Percentiles rank a stretch among this genome's conserved stretches.
Conservation (phyloP, 257 asterid species). For the Striga asiatica region DNA sequence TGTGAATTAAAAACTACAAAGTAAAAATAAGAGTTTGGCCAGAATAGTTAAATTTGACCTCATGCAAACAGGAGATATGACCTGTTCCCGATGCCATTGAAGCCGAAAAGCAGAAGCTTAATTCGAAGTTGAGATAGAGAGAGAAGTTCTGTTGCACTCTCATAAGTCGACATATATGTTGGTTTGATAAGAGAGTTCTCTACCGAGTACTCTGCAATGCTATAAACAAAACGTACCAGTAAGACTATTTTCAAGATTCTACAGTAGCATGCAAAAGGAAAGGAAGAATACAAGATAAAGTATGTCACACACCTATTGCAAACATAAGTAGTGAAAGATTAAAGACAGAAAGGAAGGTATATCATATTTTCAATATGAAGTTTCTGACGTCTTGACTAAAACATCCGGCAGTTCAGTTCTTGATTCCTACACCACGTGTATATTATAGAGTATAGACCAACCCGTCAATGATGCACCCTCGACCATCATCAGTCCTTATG, state of each 20-base stretch:
- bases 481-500: too few species aligned
- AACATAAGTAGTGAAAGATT: too few species aligned
- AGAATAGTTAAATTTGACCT: background rate
- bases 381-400: too few species aligned
- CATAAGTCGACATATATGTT: conserved; percentile 93
- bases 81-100: conserved; percentile 84
- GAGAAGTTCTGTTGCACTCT: conserved; percentile 93
- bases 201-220: conserved; percentile 86
- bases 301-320: too few species aligned
- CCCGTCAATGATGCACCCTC: too few species aligned
- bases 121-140: conserved; percentile 81
- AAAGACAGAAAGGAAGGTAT: too few species aligned
- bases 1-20: conserved; percentile 1
- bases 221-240: conserved; percentile 27
- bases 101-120: conserved; percentile 79
- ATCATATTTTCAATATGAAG: too few species aligned
- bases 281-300: too few species aligned
- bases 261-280: background rate
- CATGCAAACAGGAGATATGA: conserved; percentile 19
- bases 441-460: too few species aligned
- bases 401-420: too few species aligned
- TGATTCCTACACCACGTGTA: too few species aligned
- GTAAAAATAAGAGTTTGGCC: conserved; percentile 5
- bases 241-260: conserved; percentile 15
- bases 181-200: conserved; percentile 87